Evolutionary conservation across 2,329 filamentous ascomycete species (phyloP).

Genomic region (Onygena corvina): DNA sequence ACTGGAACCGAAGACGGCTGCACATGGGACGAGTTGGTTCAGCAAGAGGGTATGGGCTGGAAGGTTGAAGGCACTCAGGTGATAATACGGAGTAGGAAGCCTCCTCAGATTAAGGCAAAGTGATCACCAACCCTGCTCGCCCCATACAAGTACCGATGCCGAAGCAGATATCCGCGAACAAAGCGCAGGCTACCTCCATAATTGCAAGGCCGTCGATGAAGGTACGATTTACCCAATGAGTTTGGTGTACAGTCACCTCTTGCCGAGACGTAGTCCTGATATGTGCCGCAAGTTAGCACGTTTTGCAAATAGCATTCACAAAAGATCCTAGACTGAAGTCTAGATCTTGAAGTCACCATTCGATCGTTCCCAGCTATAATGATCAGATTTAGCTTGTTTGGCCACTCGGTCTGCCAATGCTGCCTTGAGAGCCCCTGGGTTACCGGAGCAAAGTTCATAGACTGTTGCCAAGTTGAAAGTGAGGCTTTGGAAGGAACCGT

Average conservation of each 20-base stretch:
- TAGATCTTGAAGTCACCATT: constrained; percentile 67
- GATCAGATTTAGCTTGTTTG: constrained; percentile 40
- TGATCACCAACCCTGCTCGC: background rate
- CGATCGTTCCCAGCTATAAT: constrained; percentile 56
- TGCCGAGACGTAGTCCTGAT: too few relatives aligned
- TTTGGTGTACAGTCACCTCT: too few relatives aligned
- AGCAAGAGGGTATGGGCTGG: constrained; percentile 70
- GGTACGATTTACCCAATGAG: background rate
- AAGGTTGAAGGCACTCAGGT: constrained; percentile 60
- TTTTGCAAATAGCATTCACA: background rate
- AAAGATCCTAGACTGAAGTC: constrained; percentile 10
- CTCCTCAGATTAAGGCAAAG: background rate
- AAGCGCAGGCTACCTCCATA: background rate
- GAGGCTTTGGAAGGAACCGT: constrained; percentile 61
- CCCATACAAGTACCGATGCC: background rate
- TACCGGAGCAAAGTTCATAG: constrained; percentile 82
- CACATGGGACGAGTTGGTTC: constrained; percentile 59
- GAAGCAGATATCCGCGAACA: background rate
- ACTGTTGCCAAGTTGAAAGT: constrained; percentile 84
- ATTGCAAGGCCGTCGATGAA: background rate
- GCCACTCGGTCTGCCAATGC: constrained; percentile 60
- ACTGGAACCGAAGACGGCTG: constrained; percentile 32
- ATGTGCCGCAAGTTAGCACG: too few relatives aligned
- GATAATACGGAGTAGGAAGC: constrained; percentile 48
- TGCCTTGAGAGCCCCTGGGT: constrained; percentile 56